Evolutionary conservation across 257 asterid species (phyloP).

Genomic region (Orobanche coerulescens): DNA sequence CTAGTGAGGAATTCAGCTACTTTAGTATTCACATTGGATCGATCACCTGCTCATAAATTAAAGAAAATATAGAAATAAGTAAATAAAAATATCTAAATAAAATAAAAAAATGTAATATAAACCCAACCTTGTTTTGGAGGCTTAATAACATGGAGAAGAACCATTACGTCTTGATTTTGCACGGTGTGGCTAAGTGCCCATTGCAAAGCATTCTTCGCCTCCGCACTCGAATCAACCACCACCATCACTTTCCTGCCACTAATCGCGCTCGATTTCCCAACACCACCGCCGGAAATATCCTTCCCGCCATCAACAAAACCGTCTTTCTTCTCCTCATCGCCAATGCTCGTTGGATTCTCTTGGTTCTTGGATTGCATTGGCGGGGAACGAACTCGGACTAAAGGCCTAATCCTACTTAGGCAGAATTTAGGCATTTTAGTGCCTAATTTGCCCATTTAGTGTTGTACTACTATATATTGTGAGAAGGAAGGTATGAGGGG

Average conservation of each 20-base stretch:
- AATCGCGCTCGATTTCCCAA: slow-evolving; percentile 12
- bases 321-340: slow-evolving; percentile 17
- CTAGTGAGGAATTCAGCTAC: slow-evolving; percentile 45
- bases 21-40: slow-evolving; percentile 30
- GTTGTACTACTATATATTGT: slow-evolving; percentile 15
- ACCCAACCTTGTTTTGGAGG: slow-evolving; percentile 46
- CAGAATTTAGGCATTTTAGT: slow-evolving; percentile 61
- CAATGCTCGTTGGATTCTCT: neutral
- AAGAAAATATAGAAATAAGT: neutral
- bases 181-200: slow-evolving; percentile 77
- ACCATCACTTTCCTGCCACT: slow-evolving; percentile 70
- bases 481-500: slow-evolving; percentile 12
- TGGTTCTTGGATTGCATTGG: slow-evolving; percentile 26
- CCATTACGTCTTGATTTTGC: slow-evolving; percentile 49
- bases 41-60: slow-evolving; percentile 27
- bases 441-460: slow-evolving; percentile 41
- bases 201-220: slow-evolving; percentile 57
- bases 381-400: slow-evolving; percentile 57
- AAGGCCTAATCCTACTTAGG: slow-evolving; percentile 66
- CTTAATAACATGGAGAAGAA: slow-evolving; percentile 54
- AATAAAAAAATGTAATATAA: neutral
- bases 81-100: too few relatives aligned
- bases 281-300: slow-evolving; percentile 10
- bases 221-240: slow-evolving; percentile 57
- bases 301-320: slow-evolving; percentile 2